phyloP scores from a whole-genome alignment of 306 rosid genomes.

The Begonia masoniana region DNA sequence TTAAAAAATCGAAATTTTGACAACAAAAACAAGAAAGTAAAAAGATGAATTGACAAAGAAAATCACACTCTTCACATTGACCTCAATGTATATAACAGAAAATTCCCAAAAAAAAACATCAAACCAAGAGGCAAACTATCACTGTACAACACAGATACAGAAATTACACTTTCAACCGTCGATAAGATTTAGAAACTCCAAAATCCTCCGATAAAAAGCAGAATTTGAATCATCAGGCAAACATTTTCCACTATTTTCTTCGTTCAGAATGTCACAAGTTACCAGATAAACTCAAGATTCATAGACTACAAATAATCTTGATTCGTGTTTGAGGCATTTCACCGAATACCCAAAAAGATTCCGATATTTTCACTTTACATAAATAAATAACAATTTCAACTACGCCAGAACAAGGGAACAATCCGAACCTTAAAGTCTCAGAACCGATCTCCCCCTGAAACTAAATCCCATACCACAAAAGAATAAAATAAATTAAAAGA shows the following conservation, averaged over 20 bases:
- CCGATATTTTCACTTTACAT: neutral
- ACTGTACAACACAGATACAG: no score
- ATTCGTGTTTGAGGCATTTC: neutral
- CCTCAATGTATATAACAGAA: no score
- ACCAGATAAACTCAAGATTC: neutral
- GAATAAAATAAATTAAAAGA: no score
- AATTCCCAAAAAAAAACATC: no score
- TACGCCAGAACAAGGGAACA: constrained; percentile 1
- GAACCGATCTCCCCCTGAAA: constrained; percentile 24
- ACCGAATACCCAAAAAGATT: neutral
- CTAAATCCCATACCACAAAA: neutral
- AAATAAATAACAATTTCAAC: no score
- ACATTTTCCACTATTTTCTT: neutral
- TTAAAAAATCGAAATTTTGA: no score
- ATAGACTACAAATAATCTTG: neutral
- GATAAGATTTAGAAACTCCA: neutral
- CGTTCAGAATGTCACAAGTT: neutral
- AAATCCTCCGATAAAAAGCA: neutral
- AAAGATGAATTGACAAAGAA: no score
- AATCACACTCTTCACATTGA: no score
- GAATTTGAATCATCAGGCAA: neutral
- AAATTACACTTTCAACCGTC: no score
- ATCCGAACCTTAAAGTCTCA: constrained; percentile 31
- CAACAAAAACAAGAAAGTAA: neutral
- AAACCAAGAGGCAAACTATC: no score